Evolutionary conservation across 495 filamentous ascomycete genomes (phyloP).

Genomic region (Darksidea phi): DNA sequence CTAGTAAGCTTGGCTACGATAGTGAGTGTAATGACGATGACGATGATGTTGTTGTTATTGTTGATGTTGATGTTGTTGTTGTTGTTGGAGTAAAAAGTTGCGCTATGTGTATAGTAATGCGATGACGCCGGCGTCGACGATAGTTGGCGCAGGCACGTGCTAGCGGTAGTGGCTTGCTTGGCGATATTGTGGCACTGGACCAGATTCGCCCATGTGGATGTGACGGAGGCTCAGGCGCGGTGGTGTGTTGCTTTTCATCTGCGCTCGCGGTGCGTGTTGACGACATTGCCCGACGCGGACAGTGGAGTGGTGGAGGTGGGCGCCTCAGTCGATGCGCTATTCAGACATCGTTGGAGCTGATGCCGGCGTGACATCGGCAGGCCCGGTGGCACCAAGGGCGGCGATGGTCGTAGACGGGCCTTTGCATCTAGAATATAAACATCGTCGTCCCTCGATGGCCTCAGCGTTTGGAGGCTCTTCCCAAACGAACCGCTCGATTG

Average conservation of each 20-base stretch:
- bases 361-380: background rate
- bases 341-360: background rate
- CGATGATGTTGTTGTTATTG: too few relatives aligned
- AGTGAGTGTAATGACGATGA: too few relatives aligned
- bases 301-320: background rate
- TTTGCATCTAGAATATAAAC: background rate
- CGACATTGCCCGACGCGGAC: background rate
- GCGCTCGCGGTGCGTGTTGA: background rate
- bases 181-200: too few relatives aligned
- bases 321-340: background rate
- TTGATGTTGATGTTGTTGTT: too few relatives aligned
- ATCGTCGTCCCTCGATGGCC: background rate
- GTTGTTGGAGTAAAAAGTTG: too few relatives aligned
- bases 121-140: too few relatives aligned
- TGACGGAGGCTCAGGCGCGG: too few relatives aligned
- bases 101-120: too few relatives aligned
- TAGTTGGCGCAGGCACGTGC: background rate
- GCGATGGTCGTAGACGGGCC: too few relatives aligned
- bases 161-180: background rate
- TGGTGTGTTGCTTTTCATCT: background rate
- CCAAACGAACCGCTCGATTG: background rate
- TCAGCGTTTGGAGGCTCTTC: background rate
- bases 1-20: too few relatives aligned
- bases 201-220: too few relatives aligned
- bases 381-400: background rate